Conservation (phyloP, 192 early-diverging fungal species). For the Podila verticillata region DNA sequence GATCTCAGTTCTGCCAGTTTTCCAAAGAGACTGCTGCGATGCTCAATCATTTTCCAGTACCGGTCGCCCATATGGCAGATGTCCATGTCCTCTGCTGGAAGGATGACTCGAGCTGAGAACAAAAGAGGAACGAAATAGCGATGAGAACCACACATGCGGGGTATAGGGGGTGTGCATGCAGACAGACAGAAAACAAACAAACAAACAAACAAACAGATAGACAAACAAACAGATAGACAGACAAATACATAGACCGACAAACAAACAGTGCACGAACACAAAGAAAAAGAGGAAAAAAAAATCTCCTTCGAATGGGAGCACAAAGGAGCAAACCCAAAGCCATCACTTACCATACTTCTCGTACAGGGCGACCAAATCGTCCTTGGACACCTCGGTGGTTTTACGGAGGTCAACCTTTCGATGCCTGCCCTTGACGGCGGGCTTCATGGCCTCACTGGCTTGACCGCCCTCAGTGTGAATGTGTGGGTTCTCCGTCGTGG, state of each 20-base stretch:
- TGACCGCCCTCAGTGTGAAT: neutral
- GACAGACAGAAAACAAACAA: too few relatives aligned
- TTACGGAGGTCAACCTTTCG: constrained; percentile 33
- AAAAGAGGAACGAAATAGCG: neutral
- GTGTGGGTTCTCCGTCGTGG: neutral
- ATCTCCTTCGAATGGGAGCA: too few relatives aligned
- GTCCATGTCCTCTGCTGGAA: constrained; percentile 27
- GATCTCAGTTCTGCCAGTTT: constrained; percentile 35
- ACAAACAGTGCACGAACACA: neutral
- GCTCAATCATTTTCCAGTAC: constrained; percentile 38
- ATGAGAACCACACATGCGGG: neutral
- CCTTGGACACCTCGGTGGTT: constrained; percentile 27
- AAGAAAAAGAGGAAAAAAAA: neutral
- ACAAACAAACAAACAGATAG: too few relatives aligned
- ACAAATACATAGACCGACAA: too few relatives aligned
- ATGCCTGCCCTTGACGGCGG: constrained; percentile 14
- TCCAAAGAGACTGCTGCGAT: constrained; percentile 19
- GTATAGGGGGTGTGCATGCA: neutral
- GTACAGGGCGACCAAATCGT: constrained; percentile 25
- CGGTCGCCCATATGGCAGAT: constrained; percentile 40
- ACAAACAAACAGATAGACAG: too few relatives aligned
- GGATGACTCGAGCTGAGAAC: constrained; percentile 12
- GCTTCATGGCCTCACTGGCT: neutral
- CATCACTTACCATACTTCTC: constrained; percentile 22
- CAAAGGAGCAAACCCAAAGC: neutral